Evolutionary conservation across 441 rosid species (phyloP), one percentile per base, ranked within the genome.

Genomic region (Populus hybrid): DNA sequence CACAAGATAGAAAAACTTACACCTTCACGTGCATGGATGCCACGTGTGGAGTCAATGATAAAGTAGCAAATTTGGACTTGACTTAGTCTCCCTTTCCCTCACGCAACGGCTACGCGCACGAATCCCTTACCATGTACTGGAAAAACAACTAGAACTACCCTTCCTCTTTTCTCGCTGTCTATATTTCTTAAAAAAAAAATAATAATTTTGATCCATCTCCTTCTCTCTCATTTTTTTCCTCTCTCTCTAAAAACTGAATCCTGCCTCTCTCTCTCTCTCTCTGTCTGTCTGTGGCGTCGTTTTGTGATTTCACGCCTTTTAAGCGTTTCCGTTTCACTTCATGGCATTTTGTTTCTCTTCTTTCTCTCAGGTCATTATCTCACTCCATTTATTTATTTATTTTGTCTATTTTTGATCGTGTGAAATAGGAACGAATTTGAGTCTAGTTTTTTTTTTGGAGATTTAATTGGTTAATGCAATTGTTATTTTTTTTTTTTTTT

Each of bases 31-130:
- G 89, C 88, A 82, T 80, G 86, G 7, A 1, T 0, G 74, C 75
- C 92, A 79, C 88, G 85, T 84, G 88, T 81, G 1, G 0, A 1
- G 12, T 6, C 18, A 24, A 2, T 3, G 59, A 7, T n/a, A 31
- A 74, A n/a, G 8, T 29, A 33, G 71, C 68, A 38, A 23, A 8
- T 67, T 81, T 21, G 79, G 33, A 61, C 18, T 85, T 86, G 90
- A 86, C 88, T 75, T 21, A 28, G 83, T 86, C 86, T 6, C 29
- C 7, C 3, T 4, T 7, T 10, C 38, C 56, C 59, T 38, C 68
- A 61, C 45, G 28, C 80, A 40, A 7, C 64, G 69, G 81, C 69
- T 66, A 72, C 82, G 72, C 69, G 64, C 31, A 68, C 29, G 31
- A 42, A 0, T 31, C 20, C 28, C 71, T 82, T 59, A 40, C 20